Conservation (phyloP, 2,329 filamentous ascomycete species). For the Byssochlamys sp. region DNA sequence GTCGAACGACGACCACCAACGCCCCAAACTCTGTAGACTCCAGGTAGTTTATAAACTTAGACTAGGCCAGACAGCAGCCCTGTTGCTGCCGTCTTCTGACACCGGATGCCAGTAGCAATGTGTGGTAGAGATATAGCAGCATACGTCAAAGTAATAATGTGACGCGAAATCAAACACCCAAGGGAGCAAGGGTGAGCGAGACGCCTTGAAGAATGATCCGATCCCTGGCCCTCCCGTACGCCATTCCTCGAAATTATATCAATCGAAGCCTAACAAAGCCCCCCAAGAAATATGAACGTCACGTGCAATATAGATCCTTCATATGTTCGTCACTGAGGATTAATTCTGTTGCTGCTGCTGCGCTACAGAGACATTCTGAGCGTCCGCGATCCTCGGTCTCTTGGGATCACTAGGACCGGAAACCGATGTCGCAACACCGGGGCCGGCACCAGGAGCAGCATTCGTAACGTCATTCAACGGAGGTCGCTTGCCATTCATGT, state of each 20-base stretch:
- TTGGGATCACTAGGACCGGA: slow-evolving; percentile 22
- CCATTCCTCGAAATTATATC: background rate
- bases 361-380: slow-evolving; percentile 5
- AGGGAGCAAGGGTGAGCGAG: no score
- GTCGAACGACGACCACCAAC: background rate
- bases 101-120: background rate
- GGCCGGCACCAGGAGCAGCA: slow-evolving; percentile 13
- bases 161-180: no score
- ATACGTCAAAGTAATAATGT: background rate
- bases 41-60: background rate
- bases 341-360: slow-evolving; percentile 8
- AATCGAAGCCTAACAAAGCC: background rate
- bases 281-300: background rate
- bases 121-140: background rate
- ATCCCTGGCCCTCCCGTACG: background rate
- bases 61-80: background rate
- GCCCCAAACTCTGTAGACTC: background rate
- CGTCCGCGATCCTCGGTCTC: slow-evolving; percentile 17
- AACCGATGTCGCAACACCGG: slow-evolving; percentile 14
- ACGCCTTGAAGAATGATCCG: no score
- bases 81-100: background rate
- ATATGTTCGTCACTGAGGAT: background rate
- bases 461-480: slow-evolving; percentile 40
- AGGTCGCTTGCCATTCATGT: slow-evolving; percentile 33
- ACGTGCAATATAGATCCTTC: background rate